phyloP scores from a whole-genome alignment of 768 basidiomycete genomes.

The Suillus brevipes region DNA sequence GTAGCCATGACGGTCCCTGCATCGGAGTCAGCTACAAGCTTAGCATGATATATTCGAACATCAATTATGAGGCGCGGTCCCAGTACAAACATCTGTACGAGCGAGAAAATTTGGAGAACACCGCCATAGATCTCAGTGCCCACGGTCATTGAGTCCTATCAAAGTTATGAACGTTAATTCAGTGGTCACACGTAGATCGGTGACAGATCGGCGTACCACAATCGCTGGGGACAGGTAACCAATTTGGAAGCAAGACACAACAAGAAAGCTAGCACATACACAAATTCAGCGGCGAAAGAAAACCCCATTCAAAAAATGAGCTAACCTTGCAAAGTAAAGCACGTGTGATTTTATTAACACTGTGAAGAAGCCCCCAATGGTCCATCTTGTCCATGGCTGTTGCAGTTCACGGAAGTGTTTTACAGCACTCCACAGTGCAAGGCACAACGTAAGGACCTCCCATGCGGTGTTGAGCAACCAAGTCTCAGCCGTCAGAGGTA shows the following conservation, averaged over 20 bases:
- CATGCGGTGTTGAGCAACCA: neutral
- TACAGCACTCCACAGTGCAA: neutral
- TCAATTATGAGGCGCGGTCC: neutral
- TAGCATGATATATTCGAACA: neutral
- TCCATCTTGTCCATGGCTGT: neutral
- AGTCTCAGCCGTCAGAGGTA: neutral
- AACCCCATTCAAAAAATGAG: neutral
- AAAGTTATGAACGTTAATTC: neutral
- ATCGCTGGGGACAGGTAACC: neutral
- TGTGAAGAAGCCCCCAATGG: neutral
- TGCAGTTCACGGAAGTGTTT: neutral
- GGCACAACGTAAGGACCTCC: neutral
- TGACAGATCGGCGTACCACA: neutral
- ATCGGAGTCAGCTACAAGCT: neutral
- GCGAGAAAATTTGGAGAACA: neutral
- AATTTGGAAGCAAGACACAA: neutral
- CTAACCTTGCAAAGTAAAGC: neutral
- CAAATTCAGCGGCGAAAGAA: neutral
- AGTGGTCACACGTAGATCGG: neutral
- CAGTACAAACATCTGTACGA: conserved; percentile 1
- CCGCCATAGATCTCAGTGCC: neutral
- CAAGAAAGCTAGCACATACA: neutral
- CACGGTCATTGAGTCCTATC: neutral
- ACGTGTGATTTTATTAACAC: neutral
- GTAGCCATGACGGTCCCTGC: neutral